phyloP scores from a whole-genome alignment of 169 alveolate genomes.

The Babesia bigemina region DNA sequence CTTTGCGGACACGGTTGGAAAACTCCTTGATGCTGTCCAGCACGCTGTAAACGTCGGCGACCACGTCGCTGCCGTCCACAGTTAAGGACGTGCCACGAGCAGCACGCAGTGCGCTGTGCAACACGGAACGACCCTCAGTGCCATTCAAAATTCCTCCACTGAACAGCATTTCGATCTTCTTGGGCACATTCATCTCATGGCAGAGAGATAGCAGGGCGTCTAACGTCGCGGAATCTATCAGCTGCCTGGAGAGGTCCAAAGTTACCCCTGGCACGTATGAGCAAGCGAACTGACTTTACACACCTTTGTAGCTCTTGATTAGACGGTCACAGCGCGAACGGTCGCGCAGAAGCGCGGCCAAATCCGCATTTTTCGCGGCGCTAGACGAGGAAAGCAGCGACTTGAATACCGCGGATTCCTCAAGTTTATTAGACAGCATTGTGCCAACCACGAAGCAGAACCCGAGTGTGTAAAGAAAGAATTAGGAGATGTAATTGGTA shows the following conservation, averaged over 20 bases:
- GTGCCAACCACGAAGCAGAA: neutral
- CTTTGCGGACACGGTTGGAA: constrained; percentile 81
- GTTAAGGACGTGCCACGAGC: constrained; percentile 16
- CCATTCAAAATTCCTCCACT: constrained; percentile 90
- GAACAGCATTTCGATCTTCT: constrained; percentile 73
- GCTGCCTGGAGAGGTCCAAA: constrained; percentile 59
- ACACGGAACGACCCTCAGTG: constrained; percentile 95
- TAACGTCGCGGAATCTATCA: constrained; percentile 40
- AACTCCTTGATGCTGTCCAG: constrained; percentile 74
- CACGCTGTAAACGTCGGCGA: constrained; percentile 59
- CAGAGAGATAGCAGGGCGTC: constrained; percentile 39
- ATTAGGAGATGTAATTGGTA: neutral
- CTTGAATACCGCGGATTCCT: constrained; percentile 29
- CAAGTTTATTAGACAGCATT: constrained; percentile 19
- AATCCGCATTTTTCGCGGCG: neutral
- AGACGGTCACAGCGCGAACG: constrained; percentile 56
- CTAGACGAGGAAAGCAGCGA: constrained; percentile 8
- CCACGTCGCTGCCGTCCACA: constrained; percentile 41
- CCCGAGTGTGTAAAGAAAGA: neutral
- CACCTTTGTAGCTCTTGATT: constrained; percentile 48
- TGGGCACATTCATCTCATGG: constrained; percentile 35
- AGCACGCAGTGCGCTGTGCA: constrained; percentile 95
- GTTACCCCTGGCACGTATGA: constrained; percentile 47
- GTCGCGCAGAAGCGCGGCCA: constrained; percentile 56
- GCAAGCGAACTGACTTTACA: neutral